Evolutionary conservation across 192 early-diverging fungal species (phyloP).

Genomic region (Coemansia biformis): DNA sequence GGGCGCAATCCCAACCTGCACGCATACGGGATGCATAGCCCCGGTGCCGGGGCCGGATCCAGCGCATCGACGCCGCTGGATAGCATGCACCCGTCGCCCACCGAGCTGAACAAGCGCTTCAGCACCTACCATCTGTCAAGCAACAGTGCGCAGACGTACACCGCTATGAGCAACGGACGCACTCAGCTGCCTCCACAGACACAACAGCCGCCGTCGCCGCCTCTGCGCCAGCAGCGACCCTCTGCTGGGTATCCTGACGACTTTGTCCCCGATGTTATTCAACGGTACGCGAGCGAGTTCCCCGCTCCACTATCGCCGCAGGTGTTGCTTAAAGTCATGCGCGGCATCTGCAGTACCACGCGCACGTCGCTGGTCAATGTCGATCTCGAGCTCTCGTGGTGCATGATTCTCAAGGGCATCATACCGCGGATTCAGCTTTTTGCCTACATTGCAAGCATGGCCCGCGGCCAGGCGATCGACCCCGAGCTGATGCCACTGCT

Average conservation of each 20-base stretch:
- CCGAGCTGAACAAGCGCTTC: too few relatives aligned
- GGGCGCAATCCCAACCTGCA: too few relatives aligned
- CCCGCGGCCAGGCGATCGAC: slow-evolving; percentile 36
- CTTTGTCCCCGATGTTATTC: slow-evolving; percentile 39
- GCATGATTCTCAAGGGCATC: slow-evolving; percentile 48
- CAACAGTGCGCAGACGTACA: too few relatives aligned
- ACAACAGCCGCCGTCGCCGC: too few relatives aligned
- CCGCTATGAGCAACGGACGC: too few relatives aligned
- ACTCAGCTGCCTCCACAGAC: too few relatives aligned
- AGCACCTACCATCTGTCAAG: too few relatives aligned
- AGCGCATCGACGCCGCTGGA: too few relatives aligned
- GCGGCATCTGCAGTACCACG: slow-evolving; percentile 36
- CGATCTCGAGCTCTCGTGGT: slow-evolving; percentile 44
- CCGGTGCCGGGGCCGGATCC: too few relatives aligned
- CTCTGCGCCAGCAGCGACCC: background rate
- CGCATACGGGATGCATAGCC: too few relatives aligned
- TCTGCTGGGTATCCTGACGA: slow-evolving; percentile 16
- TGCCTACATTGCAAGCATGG: slow-evolving; percentile 41
- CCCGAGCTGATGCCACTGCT: slow-evolving; percentile 30
- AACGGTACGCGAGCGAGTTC: slow-evolving; percentile 35
- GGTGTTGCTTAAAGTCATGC: slow-evolving; percentile 42
- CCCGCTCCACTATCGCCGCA: slow-evolving; percentile 31
- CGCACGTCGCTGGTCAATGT: slow-evolving; percentile 46
- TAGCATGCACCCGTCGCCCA: too few relatives aligned
- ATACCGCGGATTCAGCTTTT: slow-evolving; percentile 41